phyloP scores from a whole-genome alignment of 495 filamentous ascomycete genomes.

The Astrocystis sublimbata region DNA sequence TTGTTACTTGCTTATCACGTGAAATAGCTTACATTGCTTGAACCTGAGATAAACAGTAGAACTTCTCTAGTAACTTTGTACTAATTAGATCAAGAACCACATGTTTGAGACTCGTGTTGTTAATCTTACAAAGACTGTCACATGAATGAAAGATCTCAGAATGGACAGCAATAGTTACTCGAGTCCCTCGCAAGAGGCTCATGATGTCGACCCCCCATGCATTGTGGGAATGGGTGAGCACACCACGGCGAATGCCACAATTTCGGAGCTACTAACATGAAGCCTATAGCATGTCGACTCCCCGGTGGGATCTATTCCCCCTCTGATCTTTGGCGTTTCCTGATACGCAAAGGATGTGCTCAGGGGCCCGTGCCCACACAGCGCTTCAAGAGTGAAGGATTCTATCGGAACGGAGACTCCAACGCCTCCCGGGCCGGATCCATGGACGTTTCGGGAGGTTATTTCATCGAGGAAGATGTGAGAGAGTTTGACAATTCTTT shows the following conservation, averaged over 20 bases:
- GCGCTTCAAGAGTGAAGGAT: slow-evolving; percentile 14
- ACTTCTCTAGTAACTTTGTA: too few relatives aligned
- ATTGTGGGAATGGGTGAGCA: not conserved
- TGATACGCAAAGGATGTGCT: not conserved
- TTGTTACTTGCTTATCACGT: too few relatives aligned
- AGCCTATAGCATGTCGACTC: not conserved
- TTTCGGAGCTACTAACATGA: too few relatives aligned
- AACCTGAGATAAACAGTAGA: too few relatives aligned
- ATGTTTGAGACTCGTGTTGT: too few relatives aligned
- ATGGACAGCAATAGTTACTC: too few relatives aligned
- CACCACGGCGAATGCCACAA: too few relatives aligned
- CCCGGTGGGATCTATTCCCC: not conserved
- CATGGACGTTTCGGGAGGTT: slow-evolving; percentile 6
- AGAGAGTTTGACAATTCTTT: slow-evolving; percentile 20
- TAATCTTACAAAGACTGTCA: too few relatives aligned
- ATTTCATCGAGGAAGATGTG: slow-evolving; percentile 21
- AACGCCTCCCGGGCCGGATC: not conserved
- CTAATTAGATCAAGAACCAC: too few relatives aligned
- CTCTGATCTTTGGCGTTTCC: not conserved
- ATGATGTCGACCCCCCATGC: not conserved
- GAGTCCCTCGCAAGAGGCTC: too few relatives aligned
- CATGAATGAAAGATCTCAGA: too few relatives aligned
- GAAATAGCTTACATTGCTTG: too few relatives aligned
- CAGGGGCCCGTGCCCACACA: slow-evolving; percentile 3
- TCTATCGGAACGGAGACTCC: not conserved